Evolutionary conservation across 2,329 filamentous ascomycete species (phyloP), one percentile per base, ranked within the genome.

Genomic region (Scopulariopsis brevicaulis): DNA sequence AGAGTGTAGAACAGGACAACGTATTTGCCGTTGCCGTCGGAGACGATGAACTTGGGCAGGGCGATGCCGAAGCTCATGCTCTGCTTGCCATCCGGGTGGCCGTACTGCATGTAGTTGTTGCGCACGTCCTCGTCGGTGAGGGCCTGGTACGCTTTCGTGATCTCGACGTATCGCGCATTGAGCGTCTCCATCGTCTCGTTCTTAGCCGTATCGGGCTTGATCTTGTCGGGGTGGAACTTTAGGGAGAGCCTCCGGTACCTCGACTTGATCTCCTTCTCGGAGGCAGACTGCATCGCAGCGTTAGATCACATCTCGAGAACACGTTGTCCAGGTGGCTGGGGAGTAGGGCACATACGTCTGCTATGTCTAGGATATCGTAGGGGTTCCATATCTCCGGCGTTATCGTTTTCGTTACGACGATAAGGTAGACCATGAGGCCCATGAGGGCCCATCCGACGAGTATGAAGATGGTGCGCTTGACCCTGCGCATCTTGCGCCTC

Each of bases 1-100:
- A 87, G 73, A 43, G 90, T 92, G 71, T 99, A 99, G 62, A 96
- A 81, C 59, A 96, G 77, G 60, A 99, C 78, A 57, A 99, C 88
- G 68, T 95, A 97, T 77, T 96, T 97, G 63, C 92, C 93, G 70
- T 94, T 95, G 58, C 92, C 93, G 64, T 96, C 90, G 15, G 89
- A 88, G 58, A 99, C 82, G 65, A 99, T 91, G 73, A 94, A 90
- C 70, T 94, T 87, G 53, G 94, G 94, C 53, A 99, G 81, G 53
- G 93, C 94, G 64, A 99, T 99, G 63, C 94, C 93, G 68, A 99
- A 97, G 74, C 91, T 96, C 73, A 92, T 94, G 70, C 91, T 93
- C 75, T 99, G 94, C 80, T 96, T 97, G 69, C 94, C 94, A 70
- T 99, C 94, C 7, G 94, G 94, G 71, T 99, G 91, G 58, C 94